Evolutionary conservation across 768 basidiomycete species (phyloP), one percentile per base, ranked within the genome.

Genomic region (Serendipita sp.): DNA sequence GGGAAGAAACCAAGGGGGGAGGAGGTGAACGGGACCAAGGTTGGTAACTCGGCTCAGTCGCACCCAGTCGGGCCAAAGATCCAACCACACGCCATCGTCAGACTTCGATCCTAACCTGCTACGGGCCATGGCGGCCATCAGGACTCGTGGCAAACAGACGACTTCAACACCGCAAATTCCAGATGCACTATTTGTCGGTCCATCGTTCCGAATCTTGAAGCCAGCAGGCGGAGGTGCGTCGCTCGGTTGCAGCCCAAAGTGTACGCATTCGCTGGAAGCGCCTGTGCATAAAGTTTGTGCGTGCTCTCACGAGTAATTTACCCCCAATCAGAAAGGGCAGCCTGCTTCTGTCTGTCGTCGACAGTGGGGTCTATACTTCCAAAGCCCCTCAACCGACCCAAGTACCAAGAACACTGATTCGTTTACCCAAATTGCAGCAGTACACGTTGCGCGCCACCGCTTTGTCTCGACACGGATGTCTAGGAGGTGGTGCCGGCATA

Each of bases 31-130:
- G 56, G 34, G 56, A 30, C 56, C 56, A 60, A 60, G 56, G 23
- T 60, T 23, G 16, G 16, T 23, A n/a, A 60, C 28, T 60, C 56
- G 56, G 56, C 56, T 60, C 28, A n/a, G 28, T 28, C 18, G 56
- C 34, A 30, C 35, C 28, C 16, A 34, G 18, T 60, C 56, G 56
- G 56, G 30, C 56, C 56, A 60, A n/a, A 60, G 36, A n/a, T 38
- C 34, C 36, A 28, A 60, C 56, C 56, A n/a, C 28, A 30, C 34
- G 48, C 18, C 16, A 35, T 60, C 56, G 56, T 34, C 56, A 51
- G 48, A 51, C 36, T 60, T 60, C 56, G 56, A 60, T 60, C 56
- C 34, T n/a, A 60, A 28, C 56, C 18, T 28, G 34, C 56, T 36
- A 35, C 28, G 28, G 56, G 56, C 56, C 56, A 60, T 60, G 56